Evolutionary conservation across 1,139 yeast species (phyloP).

Genomic region (Kodamaea fungicola): DNA sequence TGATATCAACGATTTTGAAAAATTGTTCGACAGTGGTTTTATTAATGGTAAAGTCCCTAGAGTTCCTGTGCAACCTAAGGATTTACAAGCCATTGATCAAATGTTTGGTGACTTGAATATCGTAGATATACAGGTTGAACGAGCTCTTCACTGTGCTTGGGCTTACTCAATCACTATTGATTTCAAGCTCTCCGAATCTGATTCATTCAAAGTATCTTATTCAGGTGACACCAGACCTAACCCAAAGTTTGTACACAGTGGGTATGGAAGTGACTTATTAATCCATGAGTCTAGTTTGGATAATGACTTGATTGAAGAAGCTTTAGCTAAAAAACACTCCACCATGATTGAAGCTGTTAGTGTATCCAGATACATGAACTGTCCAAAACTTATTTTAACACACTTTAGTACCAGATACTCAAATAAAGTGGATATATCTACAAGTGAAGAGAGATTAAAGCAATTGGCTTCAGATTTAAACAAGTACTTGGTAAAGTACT

Average conservation of each 20-base stretch:
- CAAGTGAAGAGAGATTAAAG: constrained; percentile 21
- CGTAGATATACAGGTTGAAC: constrained; percentile 49
- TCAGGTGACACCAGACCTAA: constrained; percentile 96
- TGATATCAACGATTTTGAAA: constrained; percentile 31
- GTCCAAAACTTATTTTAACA: constrained; percentile 69
- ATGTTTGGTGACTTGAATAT: constrained; percentile 28
- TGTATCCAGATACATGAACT: constrained; percentile 69
- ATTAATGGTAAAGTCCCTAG: constrained; percentile 17
- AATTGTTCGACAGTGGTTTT: constrained; percentile 22
- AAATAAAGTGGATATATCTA: constrained; percentile 48
- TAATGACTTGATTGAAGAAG: constrained; percentile 76
- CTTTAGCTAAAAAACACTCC: constrained; percentile 79
- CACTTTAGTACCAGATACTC: constrained; percentile 94
- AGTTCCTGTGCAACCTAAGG: constrained; percentile 16
- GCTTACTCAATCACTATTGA: constrained; percentile 70
- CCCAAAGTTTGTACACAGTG: constrained; percentile 55
- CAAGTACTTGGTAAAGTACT: constrained; percentile 22
- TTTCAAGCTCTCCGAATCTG: constrained; percentile 28
- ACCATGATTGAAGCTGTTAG: constrained; percentile 84
- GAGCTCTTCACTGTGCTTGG: constrained; percentile 83
- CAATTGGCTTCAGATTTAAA: constrained; percentile 21
- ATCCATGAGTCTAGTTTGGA: constrained; percentile 94
- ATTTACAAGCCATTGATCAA: constrained; percentile 13
- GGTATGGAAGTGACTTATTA: constrained; percentile 66
- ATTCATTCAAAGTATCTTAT: constrained; percentile 68